These are phyloP conservation scores for Akanthomyces uredinophilus DNA, from an alignment of 2,329 filamentous ascomycete species.

Conservation along the genomic window DNA sequence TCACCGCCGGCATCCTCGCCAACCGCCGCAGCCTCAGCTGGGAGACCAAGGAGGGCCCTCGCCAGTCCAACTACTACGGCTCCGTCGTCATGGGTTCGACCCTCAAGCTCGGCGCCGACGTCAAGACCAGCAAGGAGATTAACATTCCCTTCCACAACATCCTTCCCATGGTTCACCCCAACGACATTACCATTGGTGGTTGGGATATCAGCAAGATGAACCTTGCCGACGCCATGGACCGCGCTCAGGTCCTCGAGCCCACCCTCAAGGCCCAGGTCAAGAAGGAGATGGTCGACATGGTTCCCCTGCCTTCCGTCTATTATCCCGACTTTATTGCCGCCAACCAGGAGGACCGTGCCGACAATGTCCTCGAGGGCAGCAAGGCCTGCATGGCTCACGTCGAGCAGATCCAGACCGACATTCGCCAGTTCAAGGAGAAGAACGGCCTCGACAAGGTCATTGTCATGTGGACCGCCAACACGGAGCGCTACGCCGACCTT, in stretches of 20 bases:
- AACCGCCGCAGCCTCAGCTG: slow-evolving; percentile 82
- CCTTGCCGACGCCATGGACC: slow-evolving; percentile 88
- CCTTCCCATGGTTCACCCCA: slow-evolving; percentile 94
- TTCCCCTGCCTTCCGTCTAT: slow-evolving; percentile 90
- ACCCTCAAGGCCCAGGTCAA: slow-evolving; percentile 81
- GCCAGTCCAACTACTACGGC: slow-evolving; percentile 92
- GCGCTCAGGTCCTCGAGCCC: slow-evolving; percentile 92
- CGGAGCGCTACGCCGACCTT: slow-evolving; percentile 90
- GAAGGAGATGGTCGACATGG: slow-evolving; percentile 89
- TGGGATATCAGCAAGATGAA: slow-evolving; percentile 97
- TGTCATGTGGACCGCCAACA: slow-evolving; percentile 98
- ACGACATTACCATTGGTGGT: slow-evolving; percentile 89
- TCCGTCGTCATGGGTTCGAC: slow-evolving; percentile 97
- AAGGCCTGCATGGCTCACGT: slow-evolving; percentile 86
- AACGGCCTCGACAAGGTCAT: slow-evolving; percentile 92
- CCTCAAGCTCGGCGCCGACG: slow-evolving; percentile 89
- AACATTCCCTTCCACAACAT: slow-evolving; percentile 95
- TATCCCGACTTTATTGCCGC: slow-evolving; percentile 99
- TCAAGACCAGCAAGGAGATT: slow-evolving; percentile 78
- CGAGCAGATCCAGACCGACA: slow-evolving; percentile 87
- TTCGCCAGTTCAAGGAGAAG: slow-evolving; percentile 84
- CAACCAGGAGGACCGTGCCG: slow-evolving; percentile 94
- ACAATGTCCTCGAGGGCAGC: slow-evolving; percentile 78
- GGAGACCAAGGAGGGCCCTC: slow-evolving; percentile 88
- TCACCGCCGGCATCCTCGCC: slow-evolving; percentile 94